A percentile compares a stretch with the other conserved stretches of the same genome.
Evolutionary conservation across 164 flowering plant species (phyloP).

Genomic region (Magnolia kwangsiensis): DNA sequence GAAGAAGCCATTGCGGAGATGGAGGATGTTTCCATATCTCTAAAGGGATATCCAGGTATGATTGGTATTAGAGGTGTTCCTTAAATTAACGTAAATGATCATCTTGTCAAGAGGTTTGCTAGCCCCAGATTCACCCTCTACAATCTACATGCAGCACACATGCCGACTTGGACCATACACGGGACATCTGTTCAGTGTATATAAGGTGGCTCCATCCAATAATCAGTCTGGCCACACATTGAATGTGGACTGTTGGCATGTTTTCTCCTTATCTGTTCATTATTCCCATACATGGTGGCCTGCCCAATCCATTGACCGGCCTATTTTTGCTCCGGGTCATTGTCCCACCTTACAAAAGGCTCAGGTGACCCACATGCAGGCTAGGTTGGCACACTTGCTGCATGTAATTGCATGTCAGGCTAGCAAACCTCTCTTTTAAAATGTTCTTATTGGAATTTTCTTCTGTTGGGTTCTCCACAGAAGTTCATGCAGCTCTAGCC

Average conservation of each 20-base stretch:
- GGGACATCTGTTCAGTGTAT: not conserved
- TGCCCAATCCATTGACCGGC: no score
- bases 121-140: not conserved
- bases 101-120: not conserved
- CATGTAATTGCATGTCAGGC: not conserved
- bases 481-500: constrained; percentile 73
- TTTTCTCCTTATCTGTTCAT: not conserved
- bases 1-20: constrained; percentile 65
- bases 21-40: constrained; percentile 72
- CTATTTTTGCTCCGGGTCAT: no score
- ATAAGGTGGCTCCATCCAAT: not conserved
- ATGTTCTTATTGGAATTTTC: not conserved
- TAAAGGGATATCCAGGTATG: constrained; percentile 66
- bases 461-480: constrained; percentile 24
- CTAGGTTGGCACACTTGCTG: no score
- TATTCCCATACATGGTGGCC: no score
- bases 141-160: not conserved
- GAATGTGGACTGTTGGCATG: not conserved
- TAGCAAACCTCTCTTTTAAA: not conserved
- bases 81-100: not conserved
- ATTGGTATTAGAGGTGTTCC: not conserved
- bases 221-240: not conserved
- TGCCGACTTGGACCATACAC: not conserved
- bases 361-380: no score
- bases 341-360: no score